Conservation (phyloP, 805 yeast species). For the Maudiozyma pseudohumilis region DNA sequence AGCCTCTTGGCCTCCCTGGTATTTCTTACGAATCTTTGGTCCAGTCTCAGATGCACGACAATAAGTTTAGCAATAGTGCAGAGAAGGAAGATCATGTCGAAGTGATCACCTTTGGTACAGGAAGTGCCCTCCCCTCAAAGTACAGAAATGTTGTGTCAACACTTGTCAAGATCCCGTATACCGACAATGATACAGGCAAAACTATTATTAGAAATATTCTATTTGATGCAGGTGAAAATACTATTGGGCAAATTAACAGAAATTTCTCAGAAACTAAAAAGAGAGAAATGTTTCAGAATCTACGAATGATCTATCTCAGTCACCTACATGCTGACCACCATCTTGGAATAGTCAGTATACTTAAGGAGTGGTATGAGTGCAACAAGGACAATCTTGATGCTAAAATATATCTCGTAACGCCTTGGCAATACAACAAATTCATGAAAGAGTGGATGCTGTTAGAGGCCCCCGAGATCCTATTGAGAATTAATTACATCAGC, state of each 20-base stretch:
- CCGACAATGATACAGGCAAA: constrained; percentile 23
- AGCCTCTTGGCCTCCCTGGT: constrained; percentile 21
- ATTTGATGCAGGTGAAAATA: constrained; percentile 94
- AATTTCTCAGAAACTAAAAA: constrained; percentile 42
- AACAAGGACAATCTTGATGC: constrained; percentile 31
- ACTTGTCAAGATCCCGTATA: constrained; percentile 58
- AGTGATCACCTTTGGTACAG: constrained; percentile 78
- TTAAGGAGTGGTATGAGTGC: constrained; percentile 53
- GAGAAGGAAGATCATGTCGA: constrained; percentile 47
- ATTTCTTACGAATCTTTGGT: constrained; percentile 20
- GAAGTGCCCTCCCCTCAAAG: constrained; percentile 80
- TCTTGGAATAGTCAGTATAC: constrained; percentile 64
- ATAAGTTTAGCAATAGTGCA: constrained; percentile 23
- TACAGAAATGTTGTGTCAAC: constrained; percentile 80
- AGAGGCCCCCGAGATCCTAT: constrained; percentile 35
- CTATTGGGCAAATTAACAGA: constrained; percentile 63
- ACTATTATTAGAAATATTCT: constrained; percentile 38
- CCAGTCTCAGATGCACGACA: constrained; percentile 20
- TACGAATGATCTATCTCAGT: constrained; percentile 59
- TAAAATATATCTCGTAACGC: constrained; percentile 52
- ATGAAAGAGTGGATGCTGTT: constrained; percentile 56
- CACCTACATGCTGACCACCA: constrained; percentile 98
- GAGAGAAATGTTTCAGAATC: constrained; percentile 43
- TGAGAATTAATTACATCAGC: constrained; percentile 42
- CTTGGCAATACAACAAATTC: constrained; percentile 64